Evolutionary conservation across 495 filamentous ascomycete genomes (phyloP), one percentile per base, ranked within the genome.

Genomic region (Lindgomyces ingoldianus): DNA sequence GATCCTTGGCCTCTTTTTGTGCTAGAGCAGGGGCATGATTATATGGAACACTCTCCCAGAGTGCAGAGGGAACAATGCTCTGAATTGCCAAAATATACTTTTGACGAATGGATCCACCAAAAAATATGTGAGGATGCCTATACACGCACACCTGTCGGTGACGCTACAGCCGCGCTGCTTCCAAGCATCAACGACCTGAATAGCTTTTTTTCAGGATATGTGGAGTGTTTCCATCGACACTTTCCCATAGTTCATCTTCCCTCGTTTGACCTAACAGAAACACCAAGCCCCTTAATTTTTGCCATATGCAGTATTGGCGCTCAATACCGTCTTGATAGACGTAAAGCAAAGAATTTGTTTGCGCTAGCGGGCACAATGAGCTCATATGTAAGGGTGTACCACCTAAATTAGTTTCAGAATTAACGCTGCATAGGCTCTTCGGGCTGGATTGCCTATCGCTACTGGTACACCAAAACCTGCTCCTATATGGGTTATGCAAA

Each of bases 401-500:
- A 4, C 12, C 6, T 22, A 27, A 36, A 27, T 53, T 27, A 16
- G 33, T 14, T 14, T 53, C 25, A 21, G 14, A 50, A 18, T 12
- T 30, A 27, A 26, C 30, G 26, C 50, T 4, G 6, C 14, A 27
- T 27, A 53, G 14, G 57, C 57, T 19, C 57, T 50, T 18, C 45
- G 57, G 11, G 29, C 16, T 41, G 57, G 29, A 8, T 19, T 53
- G 14, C 36, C 60, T n/a, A 55, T 58, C 55, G 42, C 25, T 19
- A 19, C 22, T 19, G 55, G 55, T 1, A 58, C 55, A 18, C 55
- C 55, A 9, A 19, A 30, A 27, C 55, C 55, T 46, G 51, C 29
- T 4, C 50, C 60, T 3, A 19, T 57, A 8, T 63, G 60, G 60
- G 48, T 55, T 24, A 54, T 55, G 49, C 60, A 63, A 26, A 56